A percentile compares a stretch with the other conserved stretches of the same genome.
phyloP scores from a whole-genome alignment of 2,329 filamentous ascomycete genomes.

The Fusarium begoniae region DNA sequence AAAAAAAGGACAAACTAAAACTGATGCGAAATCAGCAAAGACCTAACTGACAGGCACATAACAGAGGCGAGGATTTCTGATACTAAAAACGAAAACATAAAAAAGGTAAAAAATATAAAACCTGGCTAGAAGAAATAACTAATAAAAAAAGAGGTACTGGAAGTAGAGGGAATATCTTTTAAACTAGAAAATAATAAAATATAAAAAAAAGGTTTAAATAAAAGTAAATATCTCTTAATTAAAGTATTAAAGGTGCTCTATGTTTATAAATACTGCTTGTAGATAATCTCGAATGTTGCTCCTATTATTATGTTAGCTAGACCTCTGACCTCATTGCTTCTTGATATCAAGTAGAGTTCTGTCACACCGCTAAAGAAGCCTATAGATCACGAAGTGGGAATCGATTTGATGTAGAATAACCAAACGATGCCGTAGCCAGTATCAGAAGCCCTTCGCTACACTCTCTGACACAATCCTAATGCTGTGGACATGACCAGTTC shows the following conservation, averaged over 20 bases:
- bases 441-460: too few relatives aligned
- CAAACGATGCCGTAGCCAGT: too few relatives aligned
- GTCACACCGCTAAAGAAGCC: too few relatives aligned
- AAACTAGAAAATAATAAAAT: not conserved
- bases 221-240: not conserved
- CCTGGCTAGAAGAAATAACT: not conserved
- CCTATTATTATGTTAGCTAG: too few relatives aligned
- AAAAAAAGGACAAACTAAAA: not conserved
- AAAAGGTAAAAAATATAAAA: not conserved
- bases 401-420: too few relatives aligned
- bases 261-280: too few relatives aligned
- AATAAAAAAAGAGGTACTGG: not conserved
- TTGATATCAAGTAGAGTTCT: too few relatives aligned
- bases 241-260: not conserved
- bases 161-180: not conserved
- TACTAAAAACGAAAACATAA: not conserved
- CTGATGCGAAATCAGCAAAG: not conserved
- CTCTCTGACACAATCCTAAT: too few relatives aligned
- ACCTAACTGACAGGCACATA: not conserved
- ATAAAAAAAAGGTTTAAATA: not conserved
- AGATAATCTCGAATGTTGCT: too few relatives aligned
- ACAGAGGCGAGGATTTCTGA: not conserved
- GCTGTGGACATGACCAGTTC: not conserved
- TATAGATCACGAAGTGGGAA: too few relatives aligned
- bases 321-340: too few relatives aligned